phyloP scores from a whole-genome alignment of 306 rosid species.

The Neltuma alba region DNA sequence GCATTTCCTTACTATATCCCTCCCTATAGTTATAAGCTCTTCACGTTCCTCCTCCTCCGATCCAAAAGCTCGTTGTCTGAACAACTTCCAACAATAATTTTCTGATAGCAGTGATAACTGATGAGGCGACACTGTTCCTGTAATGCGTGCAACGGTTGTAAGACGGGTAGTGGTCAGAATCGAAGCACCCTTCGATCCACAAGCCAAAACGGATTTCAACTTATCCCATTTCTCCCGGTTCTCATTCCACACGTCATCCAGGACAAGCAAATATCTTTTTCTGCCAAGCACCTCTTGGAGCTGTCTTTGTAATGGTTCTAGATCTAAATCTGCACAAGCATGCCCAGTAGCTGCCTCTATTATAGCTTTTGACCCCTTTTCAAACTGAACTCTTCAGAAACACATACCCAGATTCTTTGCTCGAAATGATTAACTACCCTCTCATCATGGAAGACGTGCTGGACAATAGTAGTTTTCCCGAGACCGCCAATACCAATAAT shows the following conservation, averaged over 20 bases:
- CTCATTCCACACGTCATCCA: slow-evolving; percentile 14
- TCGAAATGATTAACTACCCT: background rate
- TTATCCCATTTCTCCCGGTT: slow-evolving; percentile 3
- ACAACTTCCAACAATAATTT: background rate
- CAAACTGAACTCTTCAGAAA: background rate
- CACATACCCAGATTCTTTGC: background rate
- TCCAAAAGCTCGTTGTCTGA: slow-evolving; percentile 20
- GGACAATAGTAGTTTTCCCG: slow-evolving; percentile 19
- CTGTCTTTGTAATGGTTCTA: background rate
- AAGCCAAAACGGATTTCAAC: background rate
- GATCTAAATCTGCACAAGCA: background rate
- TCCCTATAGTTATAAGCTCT: background rate
- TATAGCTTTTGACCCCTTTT: background rate
- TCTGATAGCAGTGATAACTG: background rate
- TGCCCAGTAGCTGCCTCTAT: background rate
- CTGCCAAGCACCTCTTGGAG: background rate
- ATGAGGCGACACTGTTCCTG: background rate
- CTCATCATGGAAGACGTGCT: slow-evolving; percentile 8
- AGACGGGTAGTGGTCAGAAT: slow-evolving; percentile 23
- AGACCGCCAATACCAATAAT: slow-evolving; percentile 27
- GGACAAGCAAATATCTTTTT: slow-evolving; percentile 4
- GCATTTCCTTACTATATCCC: background rate
- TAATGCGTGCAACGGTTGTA: background rate
- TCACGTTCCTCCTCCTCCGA: background rate
- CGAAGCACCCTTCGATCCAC: slow-evolving; percentile 12